Conservation (phyloP, 441 rosid species). For the Adansonia madagascariensis region DNA sequence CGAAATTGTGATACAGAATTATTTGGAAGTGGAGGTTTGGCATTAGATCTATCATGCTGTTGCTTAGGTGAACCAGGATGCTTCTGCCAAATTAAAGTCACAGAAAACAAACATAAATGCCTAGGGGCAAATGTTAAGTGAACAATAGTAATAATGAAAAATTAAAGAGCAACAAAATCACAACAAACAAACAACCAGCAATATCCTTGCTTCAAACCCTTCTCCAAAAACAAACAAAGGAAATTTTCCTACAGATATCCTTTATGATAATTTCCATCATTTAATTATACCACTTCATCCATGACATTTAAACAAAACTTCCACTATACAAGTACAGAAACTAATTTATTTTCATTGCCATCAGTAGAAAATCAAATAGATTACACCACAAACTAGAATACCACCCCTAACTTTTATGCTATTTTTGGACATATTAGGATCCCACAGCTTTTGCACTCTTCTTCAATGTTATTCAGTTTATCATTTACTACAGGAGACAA, state of each 20-base stretch:
- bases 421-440: not conserved
- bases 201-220: constrained; percentile 9
- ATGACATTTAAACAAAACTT: not conserved
- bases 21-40: constrained; percentile 83
- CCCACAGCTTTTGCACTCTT: not conserved
- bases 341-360: not conserved
- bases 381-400: not conserved
- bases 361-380: not conserved
- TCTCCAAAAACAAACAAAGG: not conserved
- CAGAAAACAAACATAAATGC: constrained; percentile 19
- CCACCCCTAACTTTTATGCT: not conserved
- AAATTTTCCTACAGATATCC: not conserved
- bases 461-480: not conserved
- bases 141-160: constrained; percentile 14
- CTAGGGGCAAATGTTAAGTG: not conserved
- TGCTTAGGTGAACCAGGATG: constrained; percentile 86
- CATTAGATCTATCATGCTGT: constrained; percentile 64
- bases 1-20: constrained; percentile 74
- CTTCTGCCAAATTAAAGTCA: constrained; percentile 56
- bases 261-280: constrained; percentile 10
- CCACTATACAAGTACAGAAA: no score
- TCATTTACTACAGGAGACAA: not conserved
- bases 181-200: not conserved
- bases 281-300: not conserved
- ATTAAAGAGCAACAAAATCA: constrained; percentile 10